Evolutionary conservation across 352 stramenopile species (phyloP), one percentile per base, ranked within the genome.

Genomic region (Phytophthora cryptogea): DNA sequence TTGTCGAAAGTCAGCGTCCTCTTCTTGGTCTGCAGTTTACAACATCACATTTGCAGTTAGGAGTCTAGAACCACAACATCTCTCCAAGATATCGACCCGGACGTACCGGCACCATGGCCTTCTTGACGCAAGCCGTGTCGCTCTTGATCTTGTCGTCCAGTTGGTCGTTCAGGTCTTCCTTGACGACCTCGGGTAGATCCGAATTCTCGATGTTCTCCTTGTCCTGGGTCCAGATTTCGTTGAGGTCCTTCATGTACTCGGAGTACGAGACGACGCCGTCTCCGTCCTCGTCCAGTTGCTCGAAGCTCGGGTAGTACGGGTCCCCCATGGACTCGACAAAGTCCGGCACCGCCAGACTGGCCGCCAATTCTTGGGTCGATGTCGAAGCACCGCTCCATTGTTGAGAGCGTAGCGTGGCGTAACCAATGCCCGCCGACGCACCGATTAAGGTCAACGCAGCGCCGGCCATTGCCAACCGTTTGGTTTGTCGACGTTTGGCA

Each of bases 51-150:
- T 2, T 23, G 2, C 20, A 2, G 20, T 55, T 14, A 42, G 14
- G 26, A 50, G 11, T 11, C 27, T 30, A 10, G 39, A 41, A 55
- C 8, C 11, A 36, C 8, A 44, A 3, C 42, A 48, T 14, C 11
- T 45, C 20, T 23, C 20, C 10, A 20, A 41, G 32, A 14, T 40
- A 17, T 5, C n/a, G 32, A 11, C 7, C 10, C 14, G 9, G n/a
- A 66, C 66, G 14, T 70, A 88, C 69, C 50, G 52, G 33, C 30
- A 64, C 63, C 68, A 85, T 83, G 2, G 76, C 74, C 8, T 55
- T 61, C 37, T 78, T 46, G n/a, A 67, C 58, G 27, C 76, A 88
- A 0, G 41, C 20, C n/a, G 59, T 60, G 16, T 86, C 76, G n/a
- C 41, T 39, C 4, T 70, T 27, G 30, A 74, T 76, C 47, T 86